Conservation (phyloP, 257 asterid genomes). For the Solanum pimpinellifolium region DNA sequence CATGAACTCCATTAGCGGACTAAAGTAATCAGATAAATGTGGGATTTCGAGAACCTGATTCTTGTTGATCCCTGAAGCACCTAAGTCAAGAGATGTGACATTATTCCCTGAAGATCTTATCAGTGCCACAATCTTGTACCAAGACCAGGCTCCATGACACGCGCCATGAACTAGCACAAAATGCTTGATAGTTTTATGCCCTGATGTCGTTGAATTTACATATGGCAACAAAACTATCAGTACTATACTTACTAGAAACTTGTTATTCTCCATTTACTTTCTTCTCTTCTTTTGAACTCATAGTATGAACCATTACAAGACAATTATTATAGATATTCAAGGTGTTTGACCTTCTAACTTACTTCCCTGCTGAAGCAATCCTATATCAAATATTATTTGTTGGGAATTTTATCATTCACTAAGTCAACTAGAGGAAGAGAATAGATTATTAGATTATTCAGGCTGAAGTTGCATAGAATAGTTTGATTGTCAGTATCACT, state of each 20-base stretch:
- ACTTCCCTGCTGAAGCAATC: neutral
- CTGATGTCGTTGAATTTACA: neutral
- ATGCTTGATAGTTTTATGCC: neutral
- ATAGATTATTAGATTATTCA: neutral
- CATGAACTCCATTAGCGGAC: slow-evolving; percentile 21
- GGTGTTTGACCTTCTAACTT: neutral
- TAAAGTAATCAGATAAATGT: slow-evolving; percentile 6
- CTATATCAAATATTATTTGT: neutral
- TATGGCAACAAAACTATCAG: neutral
- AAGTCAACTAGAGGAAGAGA: neutral
- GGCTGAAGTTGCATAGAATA: neutral
- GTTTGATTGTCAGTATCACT: neutral
- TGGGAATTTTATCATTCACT: neutral
- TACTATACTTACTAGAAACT: neutral
- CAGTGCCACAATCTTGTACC: slow-evolving; percentile 17
- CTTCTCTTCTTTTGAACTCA: neutral
- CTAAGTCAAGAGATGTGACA: slow-evolving; percentile 12
- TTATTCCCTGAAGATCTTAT: neutral
- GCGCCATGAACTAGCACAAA: slow-evolving; percentile 28
- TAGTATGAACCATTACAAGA: neutral
- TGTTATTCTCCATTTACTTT: neutral
- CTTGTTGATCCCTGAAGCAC: slow-evolving; percentile 21
- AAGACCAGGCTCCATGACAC: slow-evolving; percentile 32
- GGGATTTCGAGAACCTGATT: slow-evolving; percentile 3
- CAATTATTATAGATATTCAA: neutral